Conservation (phyloP, 805 yeast genomes). For the Candida arabinofermentans region DNA sequence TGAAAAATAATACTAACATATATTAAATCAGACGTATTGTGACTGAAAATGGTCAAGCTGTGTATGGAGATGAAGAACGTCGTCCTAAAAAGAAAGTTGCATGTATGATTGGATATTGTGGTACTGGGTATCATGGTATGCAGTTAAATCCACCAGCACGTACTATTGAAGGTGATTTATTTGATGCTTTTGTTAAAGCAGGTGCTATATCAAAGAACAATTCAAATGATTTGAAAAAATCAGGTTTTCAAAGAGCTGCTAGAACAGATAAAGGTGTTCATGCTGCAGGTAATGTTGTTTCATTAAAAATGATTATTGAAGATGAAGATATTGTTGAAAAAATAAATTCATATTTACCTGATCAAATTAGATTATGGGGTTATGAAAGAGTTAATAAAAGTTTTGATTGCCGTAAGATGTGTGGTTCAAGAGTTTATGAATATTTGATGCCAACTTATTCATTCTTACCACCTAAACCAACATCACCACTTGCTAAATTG, state of each 20-base stretch:
- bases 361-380: conserved; percentile 90
- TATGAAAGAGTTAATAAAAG: conserved; percentile 82
- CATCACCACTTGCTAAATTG: conserved; percentile 57
- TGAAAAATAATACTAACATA: neutral
- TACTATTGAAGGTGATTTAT: conserved; percentile 88
- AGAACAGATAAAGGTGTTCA: conserved; percentile 95
- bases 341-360: conserved; percentile 76
- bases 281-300: conserved; percentile 92
- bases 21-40: conserved; percentile 34
- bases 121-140: conserved; percentile 96
- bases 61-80: conserved; percentile 49
- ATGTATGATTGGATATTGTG: conserved; percentile 88
- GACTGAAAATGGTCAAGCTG: conserved; percentile 62
- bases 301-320: conserved; percentile 78
- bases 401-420: conserved; percentile 92
- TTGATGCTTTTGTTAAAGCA: conserved; percentile 75
- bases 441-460: conserved; percentile 90
- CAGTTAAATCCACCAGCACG: conserved; percentile 83
- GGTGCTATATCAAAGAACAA: conserved; percentile 88
- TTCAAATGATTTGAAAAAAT: conserved; percentile 82
- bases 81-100: conserved; percentile 90
- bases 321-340: conserved; percentile 69
- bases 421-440: conserved; percentile 94
- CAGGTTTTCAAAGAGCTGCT: conserved; percentile 83
- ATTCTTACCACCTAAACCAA: conserved; percentile 85